Evolutionary conservation across 306 rosid genomes (phyloP).

Genomic region (Cicer pinnatifidum): DNA sequence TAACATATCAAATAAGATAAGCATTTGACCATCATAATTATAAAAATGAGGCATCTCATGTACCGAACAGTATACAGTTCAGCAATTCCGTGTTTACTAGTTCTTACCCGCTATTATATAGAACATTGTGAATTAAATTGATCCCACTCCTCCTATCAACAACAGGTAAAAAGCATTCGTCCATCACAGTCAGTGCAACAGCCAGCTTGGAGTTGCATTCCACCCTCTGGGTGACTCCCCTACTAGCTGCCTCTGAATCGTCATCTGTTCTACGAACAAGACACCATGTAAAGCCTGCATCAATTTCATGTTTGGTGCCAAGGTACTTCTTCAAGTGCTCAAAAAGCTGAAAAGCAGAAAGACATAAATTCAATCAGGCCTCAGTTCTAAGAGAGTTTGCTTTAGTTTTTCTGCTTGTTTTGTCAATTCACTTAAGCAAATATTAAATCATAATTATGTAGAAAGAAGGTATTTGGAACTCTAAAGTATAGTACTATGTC

Average conservation of each 20-base stretch:
- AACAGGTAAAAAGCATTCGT: slow-evolving; percentile 94
- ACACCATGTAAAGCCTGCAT: slow-evolving; percentile 94
- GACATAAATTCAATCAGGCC: slow-evolving; percentile 13
- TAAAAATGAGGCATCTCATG: slow-evolving; percentile 13
- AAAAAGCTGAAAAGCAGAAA: slow-evolving; percentile 66
- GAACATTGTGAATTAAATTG: slow-evolving; percentile 82
- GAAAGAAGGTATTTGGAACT: slow-evolving; percentile 7
- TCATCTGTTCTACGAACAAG: slow-evolving; percentile 77
- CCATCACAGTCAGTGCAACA: slow-evolving; percentile 92
- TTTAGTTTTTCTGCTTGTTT: slow-evolving; percentile 2
- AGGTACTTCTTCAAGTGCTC: slow-evolving; percentile 88
- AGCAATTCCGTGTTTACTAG: background rate
- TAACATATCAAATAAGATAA: slow-evolving; percentile 9
- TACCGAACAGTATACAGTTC: slow-evolving; percentile 17
- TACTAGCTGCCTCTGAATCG: slow-evolving; percentile 64
- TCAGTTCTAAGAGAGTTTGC: slow-evolving; percentile 26
- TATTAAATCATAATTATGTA: slow-evolving; percentile 18
- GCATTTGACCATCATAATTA: slow-evolving; percentile 16
- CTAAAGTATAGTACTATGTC: slow-evolving; percentile 21
- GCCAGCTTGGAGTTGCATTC: slow-evolving; percentile 95
- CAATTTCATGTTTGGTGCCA: slow-evolving; percentile 87
- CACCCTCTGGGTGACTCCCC: slow-evolving; percentile 74
- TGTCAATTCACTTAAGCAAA: background rate
- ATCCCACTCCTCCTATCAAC: slow-evolving; percentile 96
- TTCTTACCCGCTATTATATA: slow-evolving; percentile 89